A percentile compares a stretch with the other conserved stretches of the same genome.
Evolutionary conservation across 2,329 filamentous ascomycete genomes (phyloP).

Genomic region (Aspergillus vadensis): DNA sequence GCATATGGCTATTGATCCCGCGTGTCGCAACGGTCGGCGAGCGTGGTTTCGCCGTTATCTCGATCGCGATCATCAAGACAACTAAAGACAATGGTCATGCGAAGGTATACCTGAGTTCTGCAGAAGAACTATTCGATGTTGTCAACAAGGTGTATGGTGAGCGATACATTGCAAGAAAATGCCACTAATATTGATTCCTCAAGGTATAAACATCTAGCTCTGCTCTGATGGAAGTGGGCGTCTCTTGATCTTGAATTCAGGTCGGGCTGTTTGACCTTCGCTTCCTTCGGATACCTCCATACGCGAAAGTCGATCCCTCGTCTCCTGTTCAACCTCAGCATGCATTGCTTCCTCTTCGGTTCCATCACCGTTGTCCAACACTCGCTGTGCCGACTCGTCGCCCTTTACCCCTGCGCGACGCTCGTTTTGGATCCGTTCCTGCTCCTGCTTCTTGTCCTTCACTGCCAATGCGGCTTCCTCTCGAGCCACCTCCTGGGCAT

Average conservation of each 20-base stretch:
- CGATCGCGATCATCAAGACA: neutral
- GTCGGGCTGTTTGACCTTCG: neutral
- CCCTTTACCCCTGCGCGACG: slow-evolving; percentile 29
- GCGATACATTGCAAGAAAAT: neutral
- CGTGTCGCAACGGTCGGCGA: neutral
- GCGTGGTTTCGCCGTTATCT: neutral
- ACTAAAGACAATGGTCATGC: neutral
- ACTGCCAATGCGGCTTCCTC: slow-evolving; percentile 45
- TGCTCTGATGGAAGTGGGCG: neutral
- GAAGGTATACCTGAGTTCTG: too few species aligned
- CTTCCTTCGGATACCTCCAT: neutral
- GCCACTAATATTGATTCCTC: neutral
- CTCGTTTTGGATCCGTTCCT: slow-evolving; percentile 36
- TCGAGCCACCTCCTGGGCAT: slow-evolving; percentile 47
- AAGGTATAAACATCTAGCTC: neutral
- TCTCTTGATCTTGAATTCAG: neutral
- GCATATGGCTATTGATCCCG: neutral
- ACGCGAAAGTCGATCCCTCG: slow-evolving; percentile 32
- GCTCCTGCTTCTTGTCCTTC: slow-evolving; percentile 44
- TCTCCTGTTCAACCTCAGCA: slow-evolving; percentile 33
- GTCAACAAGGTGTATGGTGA: too few species aligned
- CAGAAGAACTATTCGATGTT: too few species aligned
- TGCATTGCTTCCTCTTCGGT: slow-evolving; percentile 19
- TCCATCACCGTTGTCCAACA: slow-evolving; percentile 18
- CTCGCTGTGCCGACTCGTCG: slow-evolving; percentile 16